Base-by-base conservation (phyloP, 2,329 filamentous ascomycete species). In the Dryadomyces quercivorus region DNA sequence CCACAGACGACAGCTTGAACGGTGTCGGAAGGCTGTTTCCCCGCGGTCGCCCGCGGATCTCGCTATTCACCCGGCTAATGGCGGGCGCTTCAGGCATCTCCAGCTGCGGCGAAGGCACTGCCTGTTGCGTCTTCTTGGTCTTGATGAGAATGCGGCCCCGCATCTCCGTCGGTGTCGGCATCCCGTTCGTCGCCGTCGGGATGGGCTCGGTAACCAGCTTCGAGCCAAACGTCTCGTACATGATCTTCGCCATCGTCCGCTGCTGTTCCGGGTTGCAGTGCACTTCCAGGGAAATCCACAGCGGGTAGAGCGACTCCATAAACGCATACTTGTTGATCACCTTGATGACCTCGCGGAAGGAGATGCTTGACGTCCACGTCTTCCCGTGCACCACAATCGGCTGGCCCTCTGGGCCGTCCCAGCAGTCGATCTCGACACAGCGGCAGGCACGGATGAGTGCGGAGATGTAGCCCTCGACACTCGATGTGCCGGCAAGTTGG, bases 271-370 rank as follows among this genome's bases (percentile, higher is more conserved):
- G 72, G 61, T 81, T 87, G 76, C 93, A 97, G 66, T 97, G 93
- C 4, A 97, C 91, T 67, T 98, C 93, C 15, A 98, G 84, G 1
- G 93, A 97, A 58, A 98, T 84, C 73, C 93, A 95, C 16, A 98
- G 75, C 0, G 93, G 93, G 61, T 91, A 96, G 21, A 80, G 80
- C n/a, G 88, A 90, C 55, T 85, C 85, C 59, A 84, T 77, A 64
- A 98, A 98, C 2, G 93, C 93, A 66, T 96, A 96, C 66, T 92
- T 91, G 69, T 91, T 88, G 67, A 98, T 93, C 51, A 91, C 90
- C 26, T 84, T 86, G 71, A 98, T 89, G 59, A 92, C 92, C 67
- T 97, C 92, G 48, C 83, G 79, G 70, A 98, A 98, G 42, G 87
- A 82, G 54, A 97, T 90, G 56, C 87, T 85, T 13, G 83, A 92